Evolutionary conservation across 768 basidiomycete species (phyloP).

Genomic region (Ramaria rubella): DNA sequence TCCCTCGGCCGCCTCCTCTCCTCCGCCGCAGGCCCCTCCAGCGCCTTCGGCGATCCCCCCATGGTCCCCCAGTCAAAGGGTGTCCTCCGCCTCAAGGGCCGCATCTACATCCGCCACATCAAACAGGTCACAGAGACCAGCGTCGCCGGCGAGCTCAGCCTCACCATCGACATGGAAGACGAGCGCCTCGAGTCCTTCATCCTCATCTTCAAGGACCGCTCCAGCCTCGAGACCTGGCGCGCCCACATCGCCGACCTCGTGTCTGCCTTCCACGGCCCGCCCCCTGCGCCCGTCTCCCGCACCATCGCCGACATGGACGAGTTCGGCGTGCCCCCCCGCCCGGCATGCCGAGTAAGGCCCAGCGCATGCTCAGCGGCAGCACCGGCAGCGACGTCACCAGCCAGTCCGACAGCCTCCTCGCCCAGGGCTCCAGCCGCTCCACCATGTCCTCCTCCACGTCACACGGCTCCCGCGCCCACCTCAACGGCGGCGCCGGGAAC

Average conservation of each 20-base stretch:
- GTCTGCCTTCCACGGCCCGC: conserved; percentile 56
- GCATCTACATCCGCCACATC: conserved; percentile 95
- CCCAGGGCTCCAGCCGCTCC: conserved; percentile 54
- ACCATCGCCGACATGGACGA: conserved; percentile 54
- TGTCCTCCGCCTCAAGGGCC: conserved; percentile 85
- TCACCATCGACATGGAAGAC: conserved; percentile 98
- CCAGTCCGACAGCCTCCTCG: conserved; percentile 59
- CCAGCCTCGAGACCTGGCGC: conserved; percentile 87
- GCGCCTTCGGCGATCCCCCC: conserved; percentile 43
- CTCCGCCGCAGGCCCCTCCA: conserved; percentile 36
- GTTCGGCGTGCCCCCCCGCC: conserved; percentile 46
- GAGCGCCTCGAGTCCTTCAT: conserved; percentile 91
- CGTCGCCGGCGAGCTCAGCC: conserved; percentile 74
- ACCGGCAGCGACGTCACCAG: conserved; percentile 36
- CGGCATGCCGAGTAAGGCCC: conserved; percentile 40
- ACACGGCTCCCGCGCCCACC: conserved; percentile 16
- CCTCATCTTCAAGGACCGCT: conserved; percentile 86
- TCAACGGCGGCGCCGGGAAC: background rate
- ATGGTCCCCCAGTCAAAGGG: conserved; percentile 41
- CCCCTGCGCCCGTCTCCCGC: too few species aligned
- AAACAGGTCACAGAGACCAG: conserved; percentile 79
- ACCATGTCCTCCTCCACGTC: conserved; percentile 72
- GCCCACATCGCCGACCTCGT: conserved; percentile 77
- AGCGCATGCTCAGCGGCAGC: conserved; percentile 72
- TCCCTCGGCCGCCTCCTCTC: conserved; percentile 62